phyloP scores from a whole-genome alignment of 2,329 filamentous ascomycete genomes.

The Hymenoscyphus albidus region DNA sequence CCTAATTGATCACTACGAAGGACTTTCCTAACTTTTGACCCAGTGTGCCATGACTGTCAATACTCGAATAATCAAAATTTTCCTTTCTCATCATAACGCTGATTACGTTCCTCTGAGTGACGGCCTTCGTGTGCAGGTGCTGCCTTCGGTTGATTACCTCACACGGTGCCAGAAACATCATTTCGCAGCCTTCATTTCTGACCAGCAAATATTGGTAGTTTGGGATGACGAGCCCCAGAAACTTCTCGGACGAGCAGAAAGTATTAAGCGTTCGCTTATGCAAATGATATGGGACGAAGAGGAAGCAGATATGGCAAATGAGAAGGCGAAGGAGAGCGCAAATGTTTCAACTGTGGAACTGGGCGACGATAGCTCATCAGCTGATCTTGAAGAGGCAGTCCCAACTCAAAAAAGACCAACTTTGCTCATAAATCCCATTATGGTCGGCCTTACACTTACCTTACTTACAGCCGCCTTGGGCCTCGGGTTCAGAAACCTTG shows the following conservation, averaged over 20 bases:
- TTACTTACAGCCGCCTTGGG: slow-evolving; percentile 52
- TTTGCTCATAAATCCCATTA: slow-evolving; percentile 51
- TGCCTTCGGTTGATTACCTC: slow-evolving; percentile 54
- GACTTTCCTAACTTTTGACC: slow-evolving; percentile 13
- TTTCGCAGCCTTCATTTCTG: slow-evolving; percentile 61
- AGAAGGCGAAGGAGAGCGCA: slow-evolving; percentile 21
- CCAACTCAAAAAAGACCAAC: slow-evolving; percentile 43
- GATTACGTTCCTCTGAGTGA: slow-evolving; percentile 56
- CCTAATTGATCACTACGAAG: not conserved
- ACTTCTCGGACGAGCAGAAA: slow-evolving; percentile 48
- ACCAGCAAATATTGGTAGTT: slow-evolving; percentile 54
- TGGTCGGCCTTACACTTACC: slow-evolving; percentile 49
- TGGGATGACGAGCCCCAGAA: slow-evolving; percentile 61
- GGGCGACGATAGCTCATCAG: slow-evolving; percentile 27
- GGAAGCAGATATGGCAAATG: slow-evolving; percentile 32
- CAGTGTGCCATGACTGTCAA: slow-evolving; percentile 66
- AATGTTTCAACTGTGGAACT: slow-evolving; percentile 21
- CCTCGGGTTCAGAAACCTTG: slow-evolving; percentile 52
- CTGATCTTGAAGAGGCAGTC: slow-evolving; percentile 35
- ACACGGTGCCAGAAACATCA: slow-evolving; percentile 60
- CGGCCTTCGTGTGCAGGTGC: slow-evolving; percentile 58
- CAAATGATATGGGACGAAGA: slow-evolving; percentile 54
- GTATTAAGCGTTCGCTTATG: slow-evolving; percentile 52
- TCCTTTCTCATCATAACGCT: slow-evolving; percentile 46
- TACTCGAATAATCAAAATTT: slow-evolving; percentile 59